These are phyloP conservation scores for Monilinia polystroma DNA, from an alignment of 2,329 filamentous ascomycete genomes.

Conservation along the genomic window DNA sequence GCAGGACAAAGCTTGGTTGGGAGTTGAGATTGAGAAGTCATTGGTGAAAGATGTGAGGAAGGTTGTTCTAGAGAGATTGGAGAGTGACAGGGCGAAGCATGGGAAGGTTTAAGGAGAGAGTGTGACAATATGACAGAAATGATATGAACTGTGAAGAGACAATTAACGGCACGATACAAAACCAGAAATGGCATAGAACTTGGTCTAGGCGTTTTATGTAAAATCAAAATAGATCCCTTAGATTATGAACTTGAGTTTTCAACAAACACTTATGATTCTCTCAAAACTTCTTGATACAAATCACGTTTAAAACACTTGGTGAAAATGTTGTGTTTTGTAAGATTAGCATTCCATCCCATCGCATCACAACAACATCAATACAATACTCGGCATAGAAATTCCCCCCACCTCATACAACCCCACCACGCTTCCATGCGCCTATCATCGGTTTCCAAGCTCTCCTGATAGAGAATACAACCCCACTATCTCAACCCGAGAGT, in stretches of 20 bases:
- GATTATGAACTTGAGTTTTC: not conserved
- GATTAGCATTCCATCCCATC: too few relatives aligned
- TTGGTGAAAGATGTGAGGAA: constrained; percentile 60
- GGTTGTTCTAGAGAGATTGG: constrained; percentile 43
- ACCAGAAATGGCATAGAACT: not conserved
- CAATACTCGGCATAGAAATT: not conserved
- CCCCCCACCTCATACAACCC: not conserved
- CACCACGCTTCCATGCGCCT: constrained; percentile 11
- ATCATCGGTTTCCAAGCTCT: constrained; percentile 9
- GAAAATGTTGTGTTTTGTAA: too few relatives aligned
- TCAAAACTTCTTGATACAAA: too few relatives aligned
- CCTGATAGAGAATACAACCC: not conserved
- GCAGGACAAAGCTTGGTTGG: constrained; percentile 44
- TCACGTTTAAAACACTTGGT: not conserved
- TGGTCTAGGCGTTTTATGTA: not conserved
- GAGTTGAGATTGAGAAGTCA: constrained; percentile 57
- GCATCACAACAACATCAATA: too few relatives aligned
- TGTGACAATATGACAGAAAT: not conserved
- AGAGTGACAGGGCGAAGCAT: constrained; percentile 6
- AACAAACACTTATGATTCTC: not conserved
- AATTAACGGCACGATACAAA: not conserved
- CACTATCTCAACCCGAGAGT: not conserved
- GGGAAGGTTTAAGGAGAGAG: not conserved
- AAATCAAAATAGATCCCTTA: not conserved
- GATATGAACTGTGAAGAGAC: not conserved